Evolutionary conservation across 2,329 filamentous ascomycete species (phyloP).

Genomic region (Xylaria sp.): DNA sequence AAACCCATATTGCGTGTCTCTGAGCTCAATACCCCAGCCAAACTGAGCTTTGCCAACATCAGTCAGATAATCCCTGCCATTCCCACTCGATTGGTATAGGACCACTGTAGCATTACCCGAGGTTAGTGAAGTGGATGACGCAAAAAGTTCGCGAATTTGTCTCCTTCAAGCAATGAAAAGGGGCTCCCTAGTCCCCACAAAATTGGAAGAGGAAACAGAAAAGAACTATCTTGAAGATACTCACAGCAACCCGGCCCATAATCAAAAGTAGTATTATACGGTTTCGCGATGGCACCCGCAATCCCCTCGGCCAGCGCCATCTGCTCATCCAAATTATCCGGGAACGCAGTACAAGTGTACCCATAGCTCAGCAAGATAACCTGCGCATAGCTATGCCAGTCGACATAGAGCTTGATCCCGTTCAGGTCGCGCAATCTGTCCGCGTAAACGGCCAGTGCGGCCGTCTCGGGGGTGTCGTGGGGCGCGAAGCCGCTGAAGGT

Average conservation of each 20-base stretch:
- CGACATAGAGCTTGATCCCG: constrained; percentile 67
- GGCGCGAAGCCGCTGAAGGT: constrained; percentile 56
- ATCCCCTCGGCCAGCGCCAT: constrained; percentile 53
- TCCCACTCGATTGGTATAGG: constrained; percentile 46
- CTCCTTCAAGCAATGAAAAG: too few species aligned
- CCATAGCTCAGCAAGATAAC: constrained; percentile 66
- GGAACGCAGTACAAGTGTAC: constrained; percentile 61
- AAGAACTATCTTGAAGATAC: not conserved
- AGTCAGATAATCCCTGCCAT: constrained; percentile 46
- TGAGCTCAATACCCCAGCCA: constrained; percentile 56
- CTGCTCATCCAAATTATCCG: constrained; percentile 58
- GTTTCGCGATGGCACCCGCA: constrained; percentile 48
- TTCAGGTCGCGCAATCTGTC: constrained; percentile 54
- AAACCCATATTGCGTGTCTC: constrained; percentile 53
- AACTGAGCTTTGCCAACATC: constrained; percentile 50
- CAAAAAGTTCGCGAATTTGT: not conserved
- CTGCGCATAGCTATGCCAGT: constrained; percentile 69
- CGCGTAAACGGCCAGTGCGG: constrained; percentile 60
- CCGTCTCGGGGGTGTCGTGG: constrained; percentile 61
- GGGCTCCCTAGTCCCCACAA: not conserved
- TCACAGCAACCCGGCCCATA: constrained; percentile 44
- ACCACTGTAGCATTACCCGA: constrained; percentile 29
- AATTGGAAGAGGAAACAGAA: not conserved
- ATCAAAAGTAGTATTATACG: constrained; percentile 47
- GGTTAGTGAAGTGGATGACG: not conserved